Conservation (phyloP, 2,329 filamentous ascomycete species). For the Aspergillus sp. region DNA sequence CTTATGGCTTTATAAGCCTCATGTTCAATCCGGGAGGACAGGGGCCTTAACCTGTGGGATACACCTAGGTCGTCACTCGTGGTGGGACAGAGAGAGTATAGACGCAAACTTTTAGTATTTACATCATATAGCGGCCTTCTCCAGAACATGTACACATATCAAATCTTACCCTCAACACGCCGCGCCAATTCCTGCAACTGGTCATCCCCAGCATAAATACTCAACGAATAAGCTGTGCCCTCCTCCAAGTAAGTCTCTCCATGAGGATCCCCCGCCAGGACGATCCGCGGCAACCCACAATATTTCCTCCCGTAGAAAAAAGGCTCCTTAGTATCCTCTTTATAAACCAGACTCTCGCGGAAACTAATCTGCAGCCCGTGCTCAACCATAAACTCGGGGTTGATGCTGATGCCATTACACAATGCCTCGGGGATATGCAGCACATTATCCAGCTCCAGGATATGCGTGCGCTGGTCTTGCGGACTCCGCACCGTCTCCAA, state of each 20-base stretch:
- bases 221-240: constrained; percentile 2
- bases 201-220: constrained; percentile 9
- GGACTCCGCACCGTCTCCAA: constrained; percentile 10
- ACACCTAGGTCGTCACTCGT: no score
- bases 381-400: constrained; percentile 4
- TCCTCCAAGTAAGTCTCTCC: constrained; percentile 5
- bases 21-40: no score
- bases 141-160: background rate
- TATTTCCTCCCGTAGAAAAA: constrained; percentile 10
- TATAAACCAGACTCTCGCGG: constrained; percentile 4
- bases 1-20: no score
- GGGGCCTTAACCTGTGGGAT: no score
- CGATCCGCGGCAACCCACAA: constrained; percentile 7
- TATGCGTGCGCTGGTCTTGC: constrained; percentile 6
- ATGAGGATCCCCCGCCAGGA: constrained; percentile 10
- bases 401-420: constrained; percentile 13
- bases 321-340: constrained; percentile 6
- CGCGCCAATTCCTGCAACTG: constrained; percentile 11
- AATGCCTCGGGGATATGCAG: constrained; percentile 13
- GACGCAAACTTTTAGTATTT: no score
- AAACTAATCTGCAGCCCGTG: constrained; percentile 2
- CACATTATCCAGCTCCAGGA: constrained; percentile 11
- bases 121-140: background rate
- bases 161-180: constrained; percentile 7
- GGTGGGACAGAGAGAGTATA: no score